Evolutionary conservation across 331 rosid species (phyloP).

Genomic region (Quercus lobata): DNA sequence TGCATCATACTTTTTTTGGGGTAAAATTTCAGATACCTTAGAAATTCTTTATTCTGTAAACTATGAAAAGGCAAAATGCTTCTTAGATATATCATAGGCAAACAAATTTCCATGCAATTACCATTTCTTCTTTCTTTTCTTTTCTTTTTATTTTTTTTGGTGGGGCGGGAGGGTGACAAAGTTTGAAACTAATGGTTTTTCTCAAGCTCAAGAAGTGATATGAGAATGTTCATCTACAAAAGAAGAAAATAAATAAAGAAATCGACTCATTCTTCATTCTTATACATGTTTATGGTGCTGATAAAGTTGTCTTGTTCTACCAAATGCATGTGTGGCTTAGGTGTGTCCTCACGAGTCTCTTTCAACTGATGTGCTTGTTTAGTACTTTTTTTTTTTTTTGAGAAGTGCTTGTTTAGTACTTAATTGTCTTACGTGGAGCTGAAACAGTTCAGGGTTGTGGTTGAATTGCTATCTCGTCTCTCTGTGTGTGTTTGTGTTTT

Average conservation of each 20-base stretch:
- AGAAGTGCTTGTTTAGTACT: not conserved
- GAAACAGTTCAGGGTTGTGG: constrained; percentile 59
- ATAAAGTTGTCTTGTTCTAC: not conserved
- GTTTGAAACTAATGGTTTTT: not conserved
- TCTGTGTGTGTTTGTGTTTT: constrained; percentile 35
- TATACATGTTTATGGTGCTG: not conserved
- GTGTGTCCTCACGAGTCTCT: not conserved
- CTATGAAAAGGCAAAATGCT: too few relatives aligned
- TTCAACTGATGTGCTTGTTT: not conserved
- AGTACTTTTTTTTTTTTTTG: too few relatives aligned
- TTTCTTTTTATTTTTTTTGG: too few relatives aligned
- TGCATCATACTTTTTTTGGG: too few relatives aligned
- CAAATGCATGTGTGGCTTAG: not conserved
- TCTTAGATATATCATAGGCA: too few relatives aligned
- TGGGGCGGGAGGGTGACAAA: not conserved
- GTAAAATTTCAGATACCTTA: too few relatives aligned
- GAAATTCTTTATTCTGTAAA: too few relatives aligned
- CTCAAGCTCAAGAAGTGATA: not conserved
- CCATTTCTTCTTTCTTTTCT: too few relatives aligned
- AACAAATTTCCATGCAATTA: too few relatives aligned
- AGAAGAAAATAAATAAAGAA: not conserved
- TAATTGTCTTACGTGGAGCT: constrained; percentile 5
- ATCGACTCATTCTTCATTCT: not conserved
- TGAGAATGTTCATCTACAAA: not conserved
- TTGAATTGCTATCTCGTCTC: constrained; percentile 51